Percentiles rank a stretch among this genome's conserved stretches.
Evolutionary conservation across 257 asterid genomes (phyloP).

Genomic region (Capsicum pubescens): DNA sequence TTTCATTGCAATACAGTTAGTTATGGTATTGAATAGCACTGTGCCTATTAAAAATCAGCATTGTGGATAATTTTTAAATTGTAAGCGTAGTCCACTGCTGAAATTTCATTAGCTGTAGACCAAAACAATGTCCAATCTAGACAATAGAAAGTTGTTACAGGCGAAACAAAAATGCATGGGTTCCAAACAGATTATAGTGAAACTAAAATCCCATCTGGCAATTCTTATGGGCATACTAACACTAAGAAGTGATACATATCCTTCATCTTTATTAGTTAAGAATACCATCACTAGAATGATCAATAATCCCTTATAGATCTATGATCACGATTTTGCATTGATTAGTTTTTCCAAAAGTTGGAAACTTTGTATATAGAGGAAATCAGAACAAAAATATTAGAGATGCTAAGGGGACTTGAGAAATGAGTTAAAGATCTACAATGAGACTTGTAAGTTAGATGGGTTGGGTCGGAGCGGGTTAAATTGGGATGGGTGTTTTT

Average conservation of each 20-base stretch:
- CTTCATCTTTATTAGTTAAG: neutral
- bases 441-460: neutral
- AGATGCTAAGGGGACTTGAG: neutral
- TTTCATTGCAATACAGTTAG: neutral
- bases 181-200: neutral
- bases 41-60: neutral
- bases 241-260: neutral
- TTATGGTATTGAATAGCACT: neutral
- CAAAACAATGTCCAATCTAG: conserved; percentile 1
- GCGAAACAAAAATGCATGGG: neutral
- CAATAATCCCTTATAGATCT: neutral
- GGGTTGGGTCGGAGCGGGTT: no score
- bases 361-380: neutral
- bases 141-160: neutral
- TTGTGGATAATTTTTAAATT: neutral
- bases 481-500: no score
- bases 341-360: neutral
- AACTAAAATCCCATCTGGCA: neutral
- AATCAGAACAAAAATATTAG: neutral
- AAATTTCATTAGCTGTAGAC: conserved; percentile 15
- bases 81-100: neutral
- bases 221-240: neutral
- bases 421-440: neutral
- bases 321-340: neutral
- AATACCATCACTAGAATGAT: neutral